These are phyloP conservation scores for Berberis vulgaris DNA, from an alignment of 164 flowering plant species.

Conservation along the genomic window DNA sequence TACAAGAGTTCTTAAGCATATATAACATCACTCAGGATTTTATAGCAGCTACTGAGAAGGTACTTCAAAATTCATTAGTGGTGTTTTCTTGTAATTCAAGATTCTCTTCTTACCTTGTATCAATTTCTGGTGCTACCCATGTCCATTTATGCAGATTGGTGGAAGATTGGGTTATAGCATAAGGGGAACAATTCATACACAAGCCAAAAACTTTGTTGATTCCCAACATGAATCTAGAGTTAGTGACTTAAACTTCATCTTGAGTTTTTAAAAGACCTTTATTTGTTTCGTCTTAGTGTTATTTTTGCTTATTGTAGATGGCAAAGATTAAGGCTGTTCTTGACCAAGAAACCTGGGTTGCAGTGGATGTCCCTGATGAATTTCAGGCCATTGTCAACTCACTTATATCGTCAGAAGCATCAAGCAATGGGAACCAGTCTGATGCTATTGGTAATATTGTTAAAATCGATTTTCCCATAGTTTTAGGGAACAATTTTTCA, in stretches of 20 bases:
- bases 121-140: not conserved
- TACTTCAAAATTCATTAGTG: slow-evolving; percentile 14
- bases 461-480: slow-evolving; percentile 14
- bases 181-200: slow-evolving; percentile 91
- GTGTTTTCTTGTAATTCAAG: too few relatives aligned
- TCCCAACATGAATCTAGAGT: slow-evolving; percentile 93
- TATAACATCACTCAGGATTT: slow-evolving; percentile 87
- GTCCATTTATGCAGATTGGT: slow-evolving; percentile 64
- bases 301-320: slow-evolving; percentile 41
- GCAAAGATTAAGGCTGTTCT: slow-evolving; percentile 86
- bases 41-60: slow-evolving; percentile 90
- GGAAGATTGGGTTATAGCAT: slow-evolving; percentile 98
- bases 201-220: slow-evolving; percentile 89
- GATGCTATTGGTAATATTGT: slow-evolving; percentile 17
- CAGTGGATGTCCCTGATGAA: slow-evolving; percentile 92
- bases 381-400: slow-evolving; percentile 70
- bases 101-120: not conserved
- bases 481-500: slow-evolving; percentile 22
- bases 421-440: slow-evolving; percentile 18
- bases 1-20: slow-evolving; percentile 82
- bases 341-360: slow-evolving; percentile 98
- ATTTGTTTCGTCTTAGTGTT: not conserved
- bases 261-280: not conserved
- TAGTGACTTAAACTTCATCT: slow-evolving; percentile 16
- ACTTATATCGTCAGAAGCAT: slow-evolving; percentile 29